phyloP scores from a whole-genome alignment of 441 rosid genomes.

The Cnidoscolus chayamansa region DNA sequence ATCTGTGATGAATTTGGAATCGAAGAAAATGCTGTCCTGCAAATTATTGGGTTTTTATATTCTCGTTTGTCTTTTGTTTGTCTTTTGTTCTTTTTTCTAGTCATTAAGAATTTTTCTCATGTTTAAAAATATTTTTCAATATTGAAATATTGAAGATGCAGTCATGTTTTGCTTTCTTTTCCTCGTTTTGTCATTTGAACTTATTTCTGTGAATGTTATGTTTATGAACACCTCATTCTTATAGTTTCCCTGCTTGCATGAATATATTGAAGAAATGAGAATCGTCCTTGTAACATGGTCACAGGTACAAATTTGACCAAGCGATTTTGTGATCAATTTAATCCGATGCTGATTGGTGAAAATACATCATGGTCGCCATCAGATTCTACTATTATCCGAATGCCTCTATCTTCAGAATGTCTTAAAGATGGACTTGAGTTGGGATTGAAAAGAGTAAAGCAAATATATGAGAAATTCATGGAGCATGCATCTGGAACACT shows the following conservation, averaged over 20 bases:
- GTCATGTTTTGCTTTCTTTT: neutral
- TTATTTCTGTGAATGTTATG: neutral
- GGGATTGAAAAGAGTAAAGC: constrained; percentile 66
- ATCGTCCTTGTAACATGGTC: constrained; percentile 22
- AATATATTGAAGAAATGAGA: constrained; percentile 19
- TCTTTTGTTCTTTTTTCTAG: neutral
- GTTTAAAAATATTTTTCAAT: too few relatives aligned
- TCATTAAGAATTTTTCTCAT: neutral
- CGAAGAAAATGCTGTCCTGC: too few relatives aligned
- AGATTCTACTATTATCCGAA: constrained; percentile 86
- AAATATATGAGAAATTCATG: constrained; percentile 62
- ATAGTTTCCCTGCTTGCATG: constrained; percentile 1
- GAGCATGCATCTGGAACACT: constrained; percentile 81
- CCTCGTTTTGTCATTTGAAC: neutral
- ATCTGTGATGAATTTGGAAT: neutral
- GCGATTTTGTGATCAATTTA: constrained; percentile 86
- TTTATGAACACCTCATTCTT: neutral
- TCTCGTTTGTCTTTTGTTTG: neutral
- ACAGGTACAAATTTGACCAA: constrained; percentile 82
- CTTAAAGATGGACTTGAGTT: constrained; percentile 75
- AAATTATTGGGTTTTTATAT: too few relatives aligned
- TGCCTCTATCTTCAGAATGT: constrained; percentile 85
- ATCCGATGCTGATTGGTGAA: constrained; percentile 82
- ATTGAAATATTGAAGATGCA: too few relatives aligned
- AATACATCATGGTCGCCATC: constrained; percentile 61